These are phyloP conservation scores for Dothistroma septosporum DNA, from an alignment of 2,329 filamentous ascomycete species.

Conservation along the genomic window DNA sequence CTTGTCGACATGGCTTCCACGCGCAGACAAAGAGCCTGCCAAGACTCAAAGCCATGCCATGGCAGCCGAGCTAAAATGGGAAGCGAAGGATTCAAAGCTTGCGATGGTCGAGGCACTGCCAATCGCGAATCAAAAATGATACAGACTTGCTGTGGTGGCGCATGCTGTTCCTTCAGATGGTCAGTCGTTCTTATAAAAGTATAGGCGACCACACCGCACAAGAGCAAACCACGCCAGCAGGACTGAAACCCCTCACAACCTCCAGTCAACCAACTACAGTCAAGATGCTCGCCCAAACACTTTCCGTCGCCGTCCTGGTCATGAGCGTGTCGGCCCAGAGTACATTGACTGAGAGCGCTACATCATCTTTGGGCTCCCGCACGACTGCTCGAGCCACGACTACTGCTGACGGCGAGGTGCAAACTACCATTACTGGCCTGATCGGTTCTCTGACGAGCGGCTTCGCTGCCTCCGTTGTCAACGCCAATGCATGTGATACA, in stretches of 20 bases:
- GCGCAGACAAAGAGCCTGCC: background rate
- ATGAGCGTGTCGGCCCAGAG: constrained; percentile 5
- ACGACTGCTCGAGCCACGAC: background rate
- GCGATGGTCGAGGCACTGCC: background rate
- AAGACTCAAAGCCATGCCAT: background rate
- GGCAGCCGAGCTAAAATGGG: background rate
- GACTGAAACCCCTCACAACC: background rate
- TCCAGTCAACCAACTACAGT: background rate
- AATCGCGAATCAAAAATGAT: background rate
- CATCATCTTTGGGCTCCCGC: background rate
- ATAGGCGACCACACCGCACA: background rate
- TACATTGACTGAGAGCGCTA: background rate
- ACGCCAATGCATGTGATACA: constrained; percentile 16
- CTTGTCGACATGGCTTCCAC: background rate
- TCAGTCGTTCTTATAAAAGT: background rate
- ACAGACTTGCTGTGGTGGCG: background rate
- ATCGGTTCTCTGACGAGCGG: constrained; percentile 9
- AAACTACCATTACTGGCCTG: constrained; percentile 12
- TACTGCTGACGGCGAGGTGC: background rate
- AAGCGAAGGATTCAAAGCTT: background rate
- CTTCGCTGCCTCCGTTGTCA: constrained; percentile 12
- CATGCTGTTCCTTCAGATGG: background rate
- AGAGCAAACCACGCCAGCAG: background rate
- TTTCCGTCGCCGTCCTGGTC: constrained; percentile 3
- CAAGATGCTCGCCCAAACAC: constrained; percentile 6